Conservation (phyloP, 108 stramenopile species). For the Parmales sp. region DNA sequence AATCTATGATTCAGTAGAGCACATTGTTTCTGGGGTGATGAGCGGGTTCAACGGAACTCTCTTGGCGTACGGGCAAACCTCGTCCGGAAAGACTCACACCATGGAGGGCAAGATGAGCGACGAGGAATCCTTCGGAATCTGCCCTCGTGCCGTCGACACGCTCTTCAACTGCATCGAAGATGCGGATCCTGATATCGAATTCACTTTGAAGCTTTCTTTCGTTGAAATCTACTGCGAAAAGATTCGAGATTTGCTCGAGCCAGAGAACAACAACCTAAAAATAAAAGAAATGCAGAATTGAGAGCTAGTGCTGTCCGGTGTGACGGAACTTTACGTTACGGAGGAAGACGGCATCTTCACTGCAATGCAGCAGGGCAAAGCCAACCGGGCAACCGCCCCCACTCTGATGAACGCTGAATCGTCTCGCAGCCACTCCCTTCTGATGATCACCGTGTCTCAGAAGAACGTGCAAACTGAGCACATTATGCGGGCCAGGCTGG, state of each 20-base stretch:
- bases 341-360: not conserved
- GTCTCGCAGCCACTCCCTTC: not conserved
- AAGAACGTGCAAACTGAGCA: not conserved
- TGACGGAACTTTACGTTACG: not conserved
- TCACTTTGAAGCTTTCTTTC: not conserved
- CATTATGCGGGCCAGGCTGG: not conserved
- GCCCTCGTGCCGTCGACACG: slow-evolving; percentile 10
- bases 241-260: slow-evolving; percentile 25
- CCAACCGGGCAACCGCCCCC: not conserved
- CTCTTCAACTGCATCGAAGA: slow-evolving; percentile 7
- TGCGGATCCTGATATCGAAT: not conserved
- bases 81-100: slow-evolving; percentile 86
- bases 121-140: slow-evolving; percentile 10
- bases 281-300: not conserved
- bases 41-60: slow-evolving; percentile 93
- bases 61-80: slow-evolving; percentile 86
- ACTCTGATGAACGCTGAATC: slow-evolving; percentile 3
- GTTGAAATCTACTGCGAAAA: slow-evolving; percentile 34
- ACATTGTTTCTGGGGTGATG: slow-evolving; percentile 70
- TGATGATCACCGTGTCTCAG: slow-evolving; percentile 9
- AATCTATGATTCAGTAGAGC: slow-evolving; percentile 79
- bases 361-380: slow-evolving; percentile 4
- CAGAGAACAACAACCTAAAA: not conserved
- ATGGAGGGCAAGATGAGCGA: slow-evolving; percentile 37
- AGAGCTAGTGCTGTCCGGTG: not conserved